Evolutionary conservation across 768 basidiomycete genomes (phyloP), one percentile per base, ranked within the genome.

Genomic region (Phlegmacium glaucopus): DNA sequence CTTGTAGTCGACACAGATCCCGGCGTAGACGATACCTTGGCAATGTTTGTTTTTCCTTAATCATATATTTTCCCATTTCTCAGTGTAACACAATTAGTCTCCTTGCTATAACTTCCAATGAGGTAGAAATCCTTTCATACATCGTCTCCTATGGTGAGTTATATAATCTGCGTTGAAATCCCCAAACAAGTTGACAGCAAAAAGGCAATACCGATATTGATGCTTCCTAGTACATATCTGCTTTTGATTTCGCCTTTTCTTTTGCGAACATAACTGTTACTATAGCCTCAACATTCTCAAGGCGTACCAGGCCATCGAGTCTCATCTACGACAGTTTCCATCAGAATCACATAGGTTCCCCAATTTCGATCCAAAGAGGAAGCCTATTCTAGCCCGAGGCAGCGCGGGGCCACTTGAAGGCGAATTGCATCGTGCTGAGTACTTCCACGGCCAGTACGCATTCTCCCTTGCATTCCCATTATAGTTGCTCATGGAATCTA

Each of bases 21-120:
- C 6, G 91, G 91, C 28, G 84, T 91, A 4, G 91, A 94, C 59
- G 91, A 94, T 62, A 71, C 76, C 18, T 55, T 91, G 43, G 90
- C 90, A 25, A 80, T 94, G 89, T 86, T 48, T 49, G 82, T 63
- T 25, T 28, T 7, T 37, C 42, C 36, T 42, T 36, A 9, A 15
- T 26, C 12, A 15, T 17, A 11, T 22, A 22, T 36, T 41, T 16
- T 32, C 29, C 26, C 47, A 41, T 26, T 42, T 13, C 42, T 22
- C 36, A 18, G 2, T n/a, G n/a, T n/a, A 26, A 8, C 28, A 6
- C 10, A 29, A 25, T 40, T 56, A 90, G 88, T 48, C 67, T 93
- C 45, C 68, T 91, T 9, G 91, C 90, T 0, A 70, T 93, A 17
- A 77, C 90, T 13, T 90, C 87, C 9, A 91, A 92, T 9, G 90